Base-by-base conservation (phyloP, 2,329 filamentous ascomycete genomes). In the Epichloe hybrida region DNA sequence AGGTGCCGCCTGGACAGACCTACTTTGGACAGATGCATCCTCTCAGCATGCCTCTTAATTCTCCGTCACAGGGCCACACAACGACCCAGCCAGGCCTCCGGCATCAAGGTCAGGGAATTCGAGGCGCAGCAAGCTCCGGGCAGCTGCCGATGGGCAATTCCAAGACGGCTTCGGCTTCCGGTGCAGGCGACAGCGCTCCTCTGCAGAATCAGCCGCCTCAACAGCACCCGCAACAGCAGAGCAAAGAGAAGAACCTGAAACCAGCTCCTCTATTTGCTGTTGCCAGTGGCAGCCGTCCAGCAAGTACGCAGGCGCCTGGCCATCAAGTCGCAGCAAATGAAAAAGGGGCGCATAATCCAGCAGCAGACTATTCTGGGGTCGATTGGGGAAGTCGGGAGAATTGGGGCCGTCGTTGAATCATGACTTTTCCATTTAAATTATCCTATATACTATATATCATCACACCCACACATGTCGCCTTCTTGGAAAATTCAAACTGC, bases 351-450 rank as follows among this genome's bases (percentile, higher is more conserved):
- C 56, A 55, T 41, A 57, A 53, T 12, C 53, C 60, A 7, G 55
- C 57, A 0, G 56, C 51, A 9, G 61, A 64, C 49, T 63, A 63
- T 35, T 64, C 62, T 0, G 62, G 62, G 3, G 59, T 56, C 2
- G 60, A 56, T 17, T 64, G 61, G 62, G 61, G 60, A 1, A 53
- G 56, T 46, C 55, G 57, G 5, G 54, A 53, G 13, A 15, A 36
- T 39, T 51, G 43, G 46, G 27, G 38, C 20, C 40, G 49, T 21
- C 27, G 20, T 43, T 51, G 17, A 6, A 51, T 21, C 13, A n/a
- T 42, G 4, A 12, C 6, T 20, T 20, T 23, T 37, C 45, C 13
- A 15, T 35, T 52, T 1, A 4, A 13, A 23, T 17, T 17, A 17
- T 37, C 17, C 17, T 17, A 17, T 17, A 36, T 21, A 20, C 17